Evolutionary conservation across 768 basidiomycete genomes (phyloP), one percentile per base, ranked within the genome.

Genomic region (Suillus plorans): DNA sequence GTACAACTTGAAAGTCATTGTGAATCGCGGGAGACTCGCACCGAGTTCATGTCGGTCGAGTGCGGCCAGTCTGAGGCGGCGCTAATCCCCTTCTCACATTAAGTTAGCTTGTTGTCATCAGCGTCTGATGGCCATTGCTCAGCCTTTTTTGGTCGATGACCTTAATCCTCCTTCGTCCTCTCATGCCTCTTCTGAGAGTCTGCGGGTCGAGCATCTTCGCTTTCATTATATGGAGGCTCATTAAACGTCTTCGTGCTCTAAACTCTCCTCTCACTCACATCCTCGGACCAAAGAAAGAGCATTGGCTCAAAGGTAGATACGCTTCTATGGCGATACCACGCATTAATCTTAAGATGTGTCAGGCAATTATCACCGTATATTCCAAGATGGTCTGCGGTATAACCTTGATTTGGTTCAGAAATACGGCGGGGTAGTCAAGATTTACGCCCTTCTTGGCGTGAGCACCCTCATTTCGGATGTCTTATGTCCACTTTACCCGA

Each of bases 361-460:
- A 79, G 78, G 78, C 18, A 79, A 79, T 60, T 70, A 70, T 58
- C 74, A 71, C 16, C 67, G 62, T 7, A 67, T 79, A 5, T 75
- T 78, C 61, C 70, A 71, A 41, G 80, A 80, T 61, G 76, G 76
- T 0, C 53, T 71, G 9, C 62, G 64, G 0, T 80, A 78, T 63
- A 75, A 77, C 60, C 73, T 75, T 16, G 62, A 63, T 31, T 53
- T 80, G 39, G 71, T 64, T 8, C 62, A 70, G n/a, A 37, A 65
- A 34, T 80, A 80, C 56, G 79, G 80, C 1, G 77, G 79, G 0
- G 74, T 61, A 1, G 61, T 79, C 67, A 80, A 70, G 61, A 66
- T 80, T 36, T 64, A 80, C 37, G 78, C 71, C 3, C 47, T 80
- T 53, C 71, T 80, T 14, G 77, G 79, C 44, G 79, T 79, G 66